Percentiles rank a stretch among this genome's conserved stretches.
These are phyloP conservation scores for Dentipellis sp. DNA, from an alignment of 768 basidiomycete genomes.

Conservation along the genomic window DNA sequence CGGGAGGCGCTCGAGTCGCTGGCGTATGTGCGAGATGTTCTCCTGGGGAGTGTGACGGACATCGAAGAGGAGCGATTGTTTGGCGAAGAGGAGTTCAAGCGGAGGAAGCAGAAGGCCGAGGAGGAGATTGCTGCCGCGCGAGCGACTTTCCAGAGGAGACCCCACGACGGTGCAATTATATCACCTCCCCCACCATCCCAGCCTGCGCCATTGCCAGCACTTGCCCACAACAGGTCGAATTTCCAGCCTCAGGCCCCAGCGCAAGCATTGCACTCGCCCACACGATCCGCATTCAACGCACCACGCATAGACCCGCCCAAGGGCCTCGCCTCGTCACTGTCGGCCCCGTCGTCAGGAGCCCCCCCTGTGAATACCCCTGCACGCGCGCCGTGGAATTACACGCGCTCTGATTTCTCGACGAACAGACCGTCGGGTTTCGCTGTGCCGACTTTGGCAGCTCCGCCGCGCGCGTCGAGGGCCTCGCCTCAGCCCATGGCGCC, in stretches of 20 bases:
- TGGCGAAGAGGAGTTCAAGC: conserved; percentile 41
- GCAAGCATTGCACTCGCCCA: neutral
- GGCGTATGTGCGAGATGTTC: conserved; percentile 67
- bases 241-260: conserved; percentile 7
- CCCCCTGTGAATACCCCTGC: conserved; percentile 15
- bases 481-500: conserved; percentile 1
- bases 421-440: conserved; percentile 19
- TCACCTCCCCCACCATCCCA: conserved; percentile 14
- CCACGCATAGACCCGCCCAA: conserved; percentile 5
- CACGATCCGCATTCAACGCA: conserved; percentile 10
- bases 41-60: conserved; percentile 41
- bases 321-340: conserved; percentile 11
- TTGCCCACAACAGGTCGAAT: neutral
- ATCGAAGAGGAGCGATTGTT: conserved; percentile 63
- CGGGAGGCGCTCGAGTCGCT: conserved; percentile 68
- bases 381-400: conserved; percentile 49
- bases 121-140: conserved; percentile 9
- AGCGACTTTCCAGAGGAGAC: conserved; percentile 10
- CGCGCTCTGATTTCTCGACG: conserved; percentile 37
- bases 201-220: conserved; percentile 5
- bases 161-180: conserved; percentile 1
- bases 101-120: conserved; percentile 21
- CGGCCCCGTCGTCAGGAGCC: conserved; percentile 6
- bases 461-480: conserved; percentile 35
- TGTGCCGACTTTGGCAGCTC: conserved; percentile 39